Evolutionary conservation across 495 filamentous ascomycete species (phyloP).

Genomic region (Letharia columbiana): DNA sequence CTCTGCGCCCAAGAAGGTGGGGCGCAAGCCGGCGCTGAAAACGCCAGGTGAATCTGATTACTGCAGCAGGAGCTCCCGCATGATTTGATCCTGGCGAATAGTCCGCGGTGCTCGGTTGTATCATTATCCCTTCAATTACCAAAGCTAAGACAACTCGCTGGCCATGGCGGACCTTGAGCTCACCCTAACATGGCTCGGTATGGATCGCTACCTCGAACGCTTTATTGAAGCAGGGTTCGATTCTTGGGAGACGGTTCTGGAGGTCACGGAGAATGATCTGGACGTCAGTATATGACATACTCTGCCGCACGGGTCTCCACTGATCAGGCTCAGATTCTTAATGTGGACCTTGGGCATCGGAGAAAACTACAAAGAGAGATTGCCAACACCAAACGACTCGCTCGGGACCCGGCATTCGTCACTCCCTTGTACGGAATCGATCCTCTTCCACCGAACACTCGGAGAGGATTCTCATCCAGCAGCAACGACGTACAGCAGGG

Average conservation of each 20-base stretch:
- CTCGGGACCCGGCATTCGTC: slow-evolving; percentile 5
- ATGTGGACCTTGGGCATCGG: slow-evolving; percentile 24
- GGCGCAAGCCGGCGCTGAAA: neutral
- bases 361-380: slow-evolving; percentile 26
- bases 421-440: slow-evolving; percentile 6
- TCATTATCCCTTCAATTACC: neutral
- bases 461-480: neutral
- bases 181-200: slow-evolving; percentile 60
- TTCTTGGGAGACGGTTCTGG: slow-evolving; percentile 68
- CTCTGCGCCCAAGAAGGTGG: neutral
- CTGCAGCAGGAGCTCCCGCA: neutral
- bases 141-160: neutral
- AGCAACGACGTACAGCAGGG: slow-evolving; percentile 1
- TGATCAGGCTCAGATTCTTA: slow-evolving; percentile 13
- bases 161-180: slow-evolving; percentile 48
- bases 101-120: neutral
- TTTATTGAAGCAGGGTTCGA: slow-evolving; percentile 72
- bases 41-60: neutral
- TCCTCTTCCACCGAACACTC: neutral
- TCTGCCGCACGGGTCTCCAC: neutral
- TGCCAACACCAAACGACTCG: slow-evolving; percentile 15
- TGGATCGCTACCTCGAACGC: slow-evolving; percentile 59
- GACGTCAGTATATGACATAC: slow-evolving; percentile 31
- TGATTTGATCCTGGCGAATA: neutral
- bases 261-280: slow-evolving; percentile 75